Conservation (phyloP, 805 yeast genomes). For the Kluyveromyces starmeri region DNA sequence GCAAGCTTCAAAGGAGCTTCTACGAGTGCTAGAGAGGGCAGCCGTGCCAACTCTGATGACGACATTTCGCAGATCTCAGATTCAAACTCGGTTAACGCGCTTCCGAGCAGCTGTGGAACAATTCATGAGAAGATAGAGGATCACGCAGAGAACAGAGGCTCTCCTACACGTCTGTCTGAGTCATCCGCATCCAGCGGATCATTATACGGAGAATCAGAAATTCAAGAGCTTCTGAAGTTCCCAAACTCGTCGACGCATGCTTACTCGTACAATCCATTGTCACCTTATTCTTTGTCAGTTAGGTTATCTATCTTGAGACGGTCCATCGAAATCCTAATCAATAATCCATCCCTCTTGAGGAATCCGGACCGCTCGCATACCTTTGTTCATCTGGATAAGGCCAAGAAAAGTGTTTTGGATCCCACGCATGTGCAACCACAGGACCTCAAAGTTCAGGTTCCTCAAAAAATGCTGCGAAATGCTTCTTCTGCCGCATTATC, state of each 20-base stretch:
- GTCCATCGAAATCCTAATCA: conserved; percentile 63
- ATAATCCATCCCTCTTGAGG: conserved; percentile 39
- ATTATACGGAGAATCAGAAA: conserved; percentile 19
- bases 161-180: too few species aligned
- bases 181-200: neutral
- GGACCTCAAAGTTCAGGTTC: neutral
- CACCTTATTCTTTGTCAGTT: conserved; percentile 72
- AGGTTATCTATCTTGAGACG: conserved; percentile 66
- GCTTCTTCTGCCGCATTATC: conserved; percentile 35
- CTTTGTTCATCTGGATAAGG: conserved; percentile 4
- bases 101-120: neutral
- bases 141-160: too few species aligned
- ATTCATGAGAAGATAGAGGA: too few species aligned
- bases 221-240: conserved; percentile 46
- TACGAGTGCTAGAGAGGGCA: too few species aligned
- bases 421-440: too few species aligned
- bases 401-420: too few species aligned
- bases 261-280: conserved; percentile 73
- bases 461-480: conserved; percentile 17
- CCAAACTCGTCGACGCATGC: conserved; percentile 79
- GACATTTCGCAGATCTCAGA: too few species aligned
- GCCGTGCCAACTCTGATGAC: too few species aligned
- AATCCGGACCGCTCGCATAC: conserved; percentile 8
- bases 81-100: too few species aligned
- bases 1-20: neutral